Evolutionary conservation across 179 eudicot genomes (phyloP).

Genomic region (Silene coronaria): DNA sequence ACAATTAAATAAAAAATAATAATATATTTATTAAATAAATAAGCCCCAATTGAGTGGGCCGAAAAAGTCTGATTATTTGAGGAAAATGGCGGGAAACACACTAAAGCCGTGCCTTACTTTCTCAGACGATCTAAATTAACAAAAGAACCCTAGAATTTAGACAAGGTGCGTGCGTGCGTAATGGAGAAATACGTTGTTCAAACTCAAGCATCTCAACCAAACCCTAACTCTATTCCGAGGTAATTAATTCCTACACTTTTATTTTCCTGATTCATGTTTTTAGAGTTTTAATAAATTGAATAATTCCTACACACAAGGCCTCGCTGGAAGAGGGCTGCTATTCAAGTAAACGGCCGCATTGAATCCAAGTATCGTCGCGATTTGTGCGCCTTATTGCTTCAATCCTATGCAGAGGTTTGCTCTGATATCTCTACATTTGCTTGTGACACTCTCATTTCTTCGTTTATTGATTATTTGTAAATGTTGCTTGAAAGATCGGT

Average conservation of each 20-base stretch:
- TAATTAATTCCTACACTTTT: constrained; percentile 14
- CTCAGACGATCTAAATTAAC: neutral
- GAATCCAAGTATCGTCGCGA: constrained; percentile 51
- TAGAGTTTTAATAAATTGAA: neutral
- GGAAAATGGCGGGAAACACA: constrained; percentile 14
- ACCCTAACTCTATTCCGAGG: constrained; percentile 31
- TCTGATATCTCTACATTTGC: neutral
- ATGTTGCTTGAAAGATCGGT: constrained; percentile 40
- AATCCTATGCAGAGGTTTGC: constrained; percentile 64
- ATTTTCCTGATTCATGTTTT: neutral
- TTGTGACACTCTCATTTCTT: neutral
- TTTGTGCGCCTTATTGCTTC: constrained; percentile 40
- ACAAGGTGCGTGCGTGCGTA: no score
- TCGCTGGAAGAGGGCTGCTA: constrained; percentile 51
- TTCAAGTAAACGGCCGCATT: constrained; percentile 60
- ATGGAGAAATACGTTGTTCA: constrained; percentile 36
- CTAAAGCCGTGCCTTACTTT: neutral
- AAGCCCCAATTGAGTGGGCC: no score
- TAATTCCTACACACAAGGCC: constrained; percentile 36
- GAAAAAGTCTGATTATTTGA: neutral
- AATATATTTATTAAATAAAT: no score
- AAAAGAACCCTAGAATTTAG: constrained; percentile 7
- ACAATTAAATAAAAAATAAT: no score
- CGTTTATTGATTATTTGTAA: neutral
- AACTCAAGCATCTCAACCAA: constrained; percentile 17